Percentiles rank a stretch among this genome's conserved stretches.
Conservation (phyloP, 176 grass and related monocot species). For the Thalia dealbata region DNA sequence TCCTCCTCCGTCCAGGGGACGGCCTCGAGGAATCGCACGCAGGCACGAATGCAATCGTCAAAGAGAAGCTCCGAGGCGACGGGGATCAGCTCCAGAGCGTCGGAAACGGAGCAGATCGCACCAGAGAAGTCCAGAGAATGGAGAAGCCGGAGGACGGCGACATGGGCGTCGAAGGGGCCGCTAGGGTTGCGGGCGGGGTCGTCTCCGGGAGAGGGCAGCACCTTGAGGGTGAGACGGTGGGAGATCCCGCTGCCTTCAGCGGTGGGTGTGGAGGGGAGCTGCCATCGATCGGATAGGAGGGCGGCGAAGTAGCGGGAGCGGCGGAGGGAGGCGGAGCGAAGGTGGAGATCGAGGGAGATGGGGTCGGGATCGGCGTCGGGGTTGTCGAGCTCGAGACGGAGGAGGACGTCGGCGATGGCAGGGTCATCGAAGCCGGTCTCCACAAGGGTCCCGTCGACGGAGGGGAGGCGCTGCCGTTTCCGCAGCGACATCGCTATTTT, state of each 20-base stretch:
- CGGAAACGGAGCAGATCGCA: slow-evolving; percentile 25
- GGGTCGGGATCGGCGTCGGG: slow-evolving; percentile 21
- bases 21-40: slow-evolving; percentile 53
- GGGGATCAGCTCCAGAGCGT: slow-evolving; percentile 47
- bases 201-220: slow-evolving; percentile 2
- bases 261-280: neutral
- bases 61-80: slow-evolving; percentile 56
- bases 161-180: slow-evolving; percentile 41
- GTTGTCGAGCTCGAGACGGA: slow-evolving; percentile 46
- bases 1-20: slow-evolving; percentile 62
- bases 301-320: slow-evolving; percentile 50
- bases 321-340: slow-evolving; percentile 37
- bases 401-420: slow-evolving; percentile 40
- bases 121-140: slow-evolving; percentile 54
- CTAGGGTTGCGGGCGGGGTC: neutral
- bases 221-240: slow-evolving; percentile 16
- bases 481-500: slow-evolving; percentile 40
- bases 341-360: slow-evolving; percentile 34
- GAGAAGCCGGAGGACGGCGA: slow-evolving; percentile 46
- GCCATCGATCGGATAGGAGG: slow-evolving; percentile 42
- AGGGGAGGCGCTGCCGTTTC: slow-evolving; percentile 55
- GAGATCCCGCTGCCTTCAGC: neutral
- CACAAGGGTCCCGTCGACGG: neutral
- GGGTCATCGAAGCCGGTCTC: slow-evolving; percentile 26
- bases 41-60: slow-evolving; percentile 43